phyloP scores from a whole-genome alignment of 495 filamentous ascomycete genomes.

The Penicillium dipodomyicola region DNA sequence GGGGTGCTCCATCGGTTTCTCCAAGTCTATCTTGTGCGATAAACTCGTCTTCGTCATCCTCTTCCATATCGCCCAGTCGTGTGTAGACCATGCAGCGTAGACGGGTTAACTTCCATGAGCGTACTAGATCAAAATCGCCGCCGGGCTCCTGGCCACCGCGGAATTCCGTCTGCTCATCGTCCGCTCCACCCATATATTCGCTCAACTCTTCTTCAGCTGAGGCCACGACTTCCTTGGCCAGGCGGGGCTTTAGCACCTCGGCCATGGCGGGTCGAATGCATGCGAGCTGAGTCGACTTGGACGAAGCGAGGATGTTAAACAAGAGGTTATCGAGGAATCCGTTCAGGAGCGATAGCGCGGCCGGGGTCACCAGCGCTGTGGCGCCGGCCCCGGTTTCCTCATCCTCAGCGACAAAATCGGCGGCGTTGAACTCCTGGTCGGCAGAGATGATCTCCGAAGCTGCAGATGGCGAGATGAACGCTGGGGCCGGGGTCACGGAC shows the following conservation, averaged over 20 bases:
- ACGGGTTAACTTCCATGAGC: slow-evolving; percentile 87
- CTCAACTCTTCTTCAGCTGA: slow-evolving; percentile 88
- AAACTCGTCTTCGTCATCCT: slow-evolving; percentile 90
- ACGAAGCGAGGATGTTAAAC: slow-evolving; percentile 76
- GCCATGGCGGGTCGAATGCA: slow-evolving; percentile 77
- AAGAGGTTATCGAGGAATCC: slow-evolving; percentile 91
- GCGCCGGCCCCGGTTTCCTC: slow-evolving; percentile 55
- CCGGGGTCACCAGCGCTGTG: slow-evolving; percentile 67
- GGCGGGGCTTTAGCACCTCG: slow-evolving; percentile 82
- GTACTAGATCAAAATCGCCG: slow-evolving; percentile 77
- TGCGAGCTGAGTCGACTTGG: slow-evolving; percentile 77
- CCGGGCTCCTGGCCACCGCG: slow-evolving; percentile 50
- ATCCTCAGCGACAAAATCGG: slow-evolving; percentile 62
- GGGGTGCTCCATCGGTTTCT: slow-evolving; percentile 45
- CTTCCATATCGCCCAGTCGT: slow-evolving; percentile 92
- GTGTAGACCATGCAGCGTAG: slow-evolving; percentile 98
- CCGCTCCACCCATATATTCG: slow-evolving; percentile 76
- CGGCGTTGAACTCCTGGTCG: slow-evolving; percentile 73
- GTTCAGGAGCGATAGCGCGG: slow-evolving; percentile 79
- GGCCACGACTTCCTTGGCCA: slow-evolving; percentile 82
- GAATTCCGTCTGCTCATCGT: slow-evolving; percentile 65
- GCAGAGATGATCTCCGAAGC: slow-evolving; percentile 90
- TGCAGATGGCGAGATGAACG: slow-evolving; percentile 84
- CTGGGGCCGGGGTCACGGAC: slow-evolving; percentile 76
- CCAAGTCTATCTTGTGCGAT: slow-evolving; percentile 69